A percentile compares a stretch with the other conserved stretches of the same genome.
These are phyloP conservation scores for Sphagnum magellanicum DNA, from an alignment of 228 moss, liverwort and hornwort species.

Conservation along the genomic window DNA sequence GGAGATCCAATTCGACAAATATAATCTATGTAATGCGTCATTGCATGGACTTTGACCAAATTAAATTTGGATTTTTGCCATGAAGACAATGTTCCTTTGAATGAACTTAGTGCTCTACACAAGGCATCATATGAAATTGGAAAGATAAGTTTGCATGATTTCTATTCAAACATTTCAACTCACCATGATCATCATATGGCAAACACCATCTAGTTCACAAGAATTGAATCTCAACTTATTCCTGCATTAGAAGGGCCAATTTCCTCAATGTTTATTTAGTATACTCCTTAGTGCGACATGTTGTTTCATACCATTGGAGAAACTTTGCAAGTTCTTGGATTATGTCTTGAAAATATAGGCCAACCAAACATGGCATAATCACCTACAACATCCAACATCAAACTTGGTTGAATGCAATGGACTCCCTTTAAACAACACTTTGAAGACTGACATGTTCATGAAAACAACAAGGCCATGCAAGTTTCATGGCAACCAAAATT, in stretches of 20 bases:
- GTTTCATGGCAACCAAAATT: neutral
- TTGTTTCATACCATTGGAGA: conserved; percentile 5
- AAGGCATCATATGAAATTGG: neutral
- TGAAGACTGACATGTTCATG: neutral
- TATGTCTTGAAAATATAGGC: neutral
- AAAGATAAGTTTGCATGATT: neutral
- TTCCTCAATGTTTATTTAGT: neutral
- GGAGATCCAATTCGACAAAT: neutral
- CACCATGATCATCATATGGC: neutral
- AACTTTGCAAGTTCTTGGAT: conserved; percentile 1
- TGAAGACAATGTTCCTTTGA: neutral
- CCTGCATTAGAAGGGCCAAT: neutral
- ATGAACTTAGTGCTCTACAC: too few relatives aligned
- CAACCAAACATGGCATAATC: conserved; percentile 3
- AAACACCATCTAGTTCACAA: neutral
- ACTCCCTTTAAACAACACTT: neutral
- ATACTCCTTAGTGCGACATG: conserved; percentile 2
- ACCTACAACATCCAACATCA: neutral
- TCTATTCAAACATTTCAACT: neutral
- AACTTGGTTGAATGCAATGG: too few relatives aligned
- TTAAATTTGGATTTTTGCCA: conserved; percentile 5
- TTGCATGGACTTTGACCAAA: conserved; percentile 10
- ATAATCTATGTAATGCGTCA: neutral
- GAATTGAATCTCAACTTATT: neutral
- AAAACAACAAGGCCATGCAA: neutral